Evolutionary conservation across 345 rosid species (phyloP), one percentile per base, ranked within the genome.

Genomic region (Rhizophora apiculata): DNA sequence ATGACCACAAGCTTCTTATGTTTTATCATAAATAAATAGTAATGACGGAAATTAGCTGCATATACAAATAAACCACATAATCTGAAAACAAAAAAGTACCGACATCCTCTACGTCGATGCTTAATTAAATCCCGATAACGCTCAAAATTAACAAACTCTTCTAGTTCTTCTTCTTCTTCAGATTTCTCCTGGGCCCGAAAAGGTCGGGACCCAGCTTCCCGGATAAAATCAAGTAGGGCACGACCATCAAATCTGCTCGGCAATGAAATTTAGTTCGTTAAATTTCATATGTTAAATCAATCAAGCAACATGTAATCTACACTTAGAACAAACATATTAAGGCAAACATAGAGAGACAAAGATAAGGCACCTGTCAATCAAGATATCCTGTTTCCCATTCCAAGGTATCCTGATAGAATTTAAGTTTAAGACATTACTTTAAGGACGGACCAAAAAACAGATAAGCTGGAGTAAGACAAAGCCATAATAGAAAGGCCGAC

Each of bases 91-190:
- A 80, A 79, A 85, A 87, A 91, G 90, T 92, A 92, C 99, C 97
- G 97, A 92, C 99, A 96, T 96, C 99, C 99, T 96, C 96, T 89
- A 82, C 97, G 97, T 37, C 91, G 99, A 84, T 86, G 99, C 91
- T 92, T 95, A 95, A 95, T 87, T 85, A 95, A 88, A 90, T 95
- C 99, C 90, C 98, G 96, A 81, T 90, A 96, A 81, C 96, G 97
- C 99, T 96, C 98, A 88, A 96, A 96, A 90, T 82, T 96, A 85
- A 96, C 99, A 92, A 96, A 92, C 97, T 96, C 99, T 77, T 95
- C 99, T 32, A 96, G 75, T 85, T 96, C 98, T 80, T 92, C 94
- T 68, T 90, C 99, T 70, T 96, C 96, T 69, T 89, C 98, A 0
- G 98, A 79, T 80, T 85, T 96, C 60, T 82, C 85, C 22, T 84